Evolutionary conservation across 768 basidiomycete species (phyloP), one percentile per base, ranked within the genome.

Genomic region (Pleurotus salmoneostramineus): DNA sequence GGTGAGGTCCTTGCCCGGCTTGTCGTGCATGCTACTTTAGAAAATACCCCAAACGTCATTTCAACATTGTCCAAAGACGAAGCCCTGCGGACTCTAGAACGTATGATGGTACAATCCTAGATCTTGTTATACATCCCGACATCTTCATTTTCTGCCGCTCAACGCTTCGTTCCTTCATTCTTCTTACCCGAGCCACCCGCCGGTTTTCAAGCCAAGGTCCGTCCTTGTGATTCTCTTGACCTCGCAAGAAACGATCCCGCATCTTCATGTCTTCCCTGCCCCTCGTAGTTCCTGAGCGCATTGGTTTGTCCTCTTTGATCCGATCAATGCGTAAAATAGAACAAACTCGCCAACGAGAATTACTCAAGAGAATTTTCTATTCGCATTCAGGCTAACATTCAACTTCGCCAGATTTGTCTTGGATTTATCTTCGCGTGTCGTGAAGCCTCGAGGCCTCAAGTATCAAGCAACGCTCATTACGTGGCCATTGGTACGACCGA

Each of bases 1-100:
- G 90, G 89, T n/a, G 91, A 94, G 66, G 84, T 94, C 5, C 65
- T 92, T 42, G 91, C 91, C 3, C 87, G 92, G 3, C 76, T 87
- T 0, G 74, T 89, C 14, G 85, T 93, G 6, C 89, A 93, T 62
- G 78, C 85, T 5, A 79, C 83, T 0, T 66, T 77, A 57, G 70
- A 65, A 8, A 61, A 62, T 42, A 55, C 59, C 10, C 55, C 58
- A 43, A 34, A 56, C 3, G 35, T 64, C 4, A 61, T 60, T 15
- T 52, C 59, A 2, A 56, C 61, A 5, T 50, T 75, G 42, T 71
- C 75, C 1, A 73, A 66, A 62, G 77, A 77, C 31, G 75, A 77
- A 1, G 70, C 70, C 2, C 62, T 82, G 50, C 69, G 69, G 60
- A 72, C 72, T 8, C 64, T 82, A 46, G 76, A 79, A 52, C 66